Evolutionary conservation across 139 green algal species (phyloP).

Genomic region (Closterium sp.): DNA sequence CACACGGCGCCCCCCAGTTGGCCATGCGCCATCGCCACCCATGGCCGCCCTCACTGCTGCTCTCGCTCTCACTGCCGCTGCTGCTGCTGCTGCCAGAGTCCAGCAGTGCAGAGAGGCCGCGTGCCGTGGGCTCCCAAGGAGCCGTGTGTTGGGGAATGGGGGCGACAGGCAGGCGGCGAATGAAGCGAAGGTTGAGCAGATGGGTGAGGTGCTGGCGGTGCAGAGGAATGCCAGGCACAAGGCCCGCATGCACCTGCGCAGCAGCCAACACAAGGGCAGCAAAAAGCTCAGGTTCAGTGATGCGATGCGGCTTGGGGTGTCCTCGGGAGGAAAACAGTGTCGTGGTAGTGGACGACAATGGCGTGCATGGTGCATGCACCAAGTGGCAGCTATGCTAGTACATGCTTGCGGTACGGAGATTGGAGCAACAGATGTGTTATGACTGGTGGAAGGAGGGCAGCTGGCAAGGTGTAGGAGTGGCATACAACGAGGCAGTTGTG

Average conservation of each 20-base stretch:
- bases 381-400: not conserved
- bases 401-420: not conserved
- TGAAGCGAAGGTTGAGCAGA: slow-evolving; percentile 59
- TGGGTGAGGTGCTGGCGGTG: slow-evolving; percentile 54
- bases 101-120: not conserved
- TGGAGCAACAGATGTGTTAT: not conserved
- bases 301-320: too few relatives aligned
- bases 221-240: slow-evolving; percentile 55
- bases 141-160: not conserved
- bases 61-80: not conserved
- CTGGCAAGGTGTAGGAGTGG: not conserved
- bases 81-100: slow-evolving; percentile 2
- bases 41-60: not conserved
- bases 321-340: not conserved
- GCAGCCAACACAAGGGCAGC: not conserved
- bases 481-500: not conserved
- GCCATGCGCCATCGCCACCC: not conserved
- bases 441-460: not conserved
- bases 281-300: not conserved
- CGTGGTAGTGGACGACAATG: not conserved
- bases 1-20: not conserved
- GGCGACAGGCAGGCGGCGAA: slow-evolving; percentile 41
- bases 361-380: not conserved
- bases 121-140: not conserved
- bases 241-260: slow-evolving; percentile 53